Conservation (phyloP, 257 asterid genomes). For the Salvia miltiorrhiza region DNA sequence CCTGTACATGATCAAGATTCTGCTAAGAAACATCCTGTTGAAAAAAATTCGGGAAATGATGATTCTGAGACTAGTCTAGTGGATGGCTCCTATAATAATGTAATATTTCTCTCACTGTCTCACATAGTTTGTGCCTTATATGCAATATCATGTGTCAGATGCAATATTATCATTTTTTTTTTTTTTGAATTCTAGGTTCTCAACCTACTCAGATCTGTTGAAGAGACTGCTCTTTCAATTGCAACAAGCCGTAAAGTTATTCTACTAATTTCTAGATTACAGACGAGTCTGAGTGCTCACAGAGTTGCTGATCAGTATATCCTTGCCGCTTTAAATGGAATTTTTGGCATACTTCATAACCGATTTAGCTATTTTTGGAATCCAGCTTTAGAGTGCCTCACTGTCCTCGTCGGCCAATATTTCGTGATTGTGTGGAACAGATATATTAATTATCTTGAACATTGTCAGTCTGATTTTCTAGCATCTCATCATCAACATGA, state of each 20-base stretch:
- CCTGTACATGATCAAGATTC: conserved; percentile 34
- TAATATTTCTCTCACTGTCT: conserved; percentile 18
- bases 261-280: conserved; percentile 63
- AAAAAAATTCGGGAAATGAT: conserved; percentile 34
- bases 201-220: conserved; percentile 62
- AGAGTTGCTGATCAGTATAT: conserved; percentile 57
- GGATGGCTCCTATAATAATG: conserved; percentile 38
- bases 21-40: conserved; percentile 30
- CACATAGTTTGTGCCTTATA: conserved; percentile 5
- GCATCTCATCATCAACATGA: conserved; percentile 38
- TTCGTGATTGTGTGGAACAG: conserved; percentile 56
- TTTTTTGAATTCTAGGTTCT: conserved; percentile 59
- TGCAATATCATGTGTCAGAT: conserved; percentile 2
- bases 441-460: conserved; percentile 55
- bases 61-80: conserved; percentile 31
- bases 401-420: conserved; percentile 53
- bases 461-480: conserved; percentile 51
- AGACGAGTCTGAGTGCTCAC: conserved; percentile 52
- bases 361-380: conserved; percentile 64
- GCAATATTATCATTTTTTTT: conserved; percentile 9
- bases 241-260: conserved; percentile 62
- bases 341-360: conserved; percentile 75
- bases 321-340: conserved; percentile 58
- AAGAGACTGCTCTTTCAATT: conserved; percentile 62
- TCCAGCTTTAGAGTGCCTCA: conserved; percentile 78